These are phyloP conservation scores for Malassezia yamatoensis DNA, from an alignment of 1,284 basidiomycete species.

Conservation along the genomic window DNA sequence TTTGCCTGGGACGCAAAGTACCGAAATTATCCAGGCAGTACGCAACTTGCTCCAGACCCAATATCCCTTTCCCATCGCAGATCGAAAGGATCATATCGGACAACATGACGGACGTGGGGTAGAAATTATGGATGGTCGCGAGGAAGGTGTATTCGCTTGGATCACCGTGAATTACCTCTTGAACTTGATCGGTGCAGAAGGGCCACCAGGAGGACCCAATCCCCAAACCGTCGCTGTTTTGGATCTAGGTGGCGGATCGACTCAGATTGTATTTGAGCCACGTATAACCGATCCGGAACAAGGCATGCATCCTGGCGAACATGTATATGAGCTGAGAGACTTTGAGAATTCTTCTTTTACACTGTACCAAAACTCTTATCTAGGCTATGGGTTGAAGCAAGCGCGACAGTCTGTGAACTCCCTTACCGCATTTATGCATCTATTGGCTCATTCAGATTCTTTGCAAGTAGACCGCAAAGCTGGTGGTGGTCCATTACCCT, in stretches of 20 bases:
- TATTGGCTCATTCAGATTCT: conserved; percentile 49
- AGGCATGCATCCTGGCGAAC: conserved; percentile 70
- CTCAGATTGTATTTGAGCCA: conserved; percentile 95
- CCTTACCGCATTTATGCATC: conserved; percentile 74
- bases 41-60: conserved; percentile 56
- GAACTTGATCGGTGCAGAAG: conserved; percentile 49
- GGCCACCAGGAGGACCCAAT: conserved; percentile 54
- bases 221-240: conserved; percentile 75
- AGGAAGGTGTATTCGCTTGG: conserved; percentile 90
- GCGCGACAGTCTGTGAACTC: conserved; percentile 76
- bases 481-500: conserved; percentile 9
- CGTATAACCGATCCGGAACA: conserved; percentile 49
- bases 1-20: conserved; percentile 60
- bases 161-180: conserved; percentile 81
- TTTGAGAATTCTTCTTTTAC: conserved; percentile 37
- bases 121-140: conserved; percentile 76
- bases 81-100: conserved; percentile 23
- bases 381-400: conserved; percentile 90
- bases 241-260: conserved; percentile 90
- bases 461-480: conserved; percentile 17
- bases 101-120: conserved; percentile 25
- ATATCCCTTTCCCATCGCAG: conserved; percentile 61
- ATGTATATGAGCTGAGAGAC: conserved; percentile 69
- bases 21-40: conserved; percentile 70
- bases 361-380: conserved; percentile 49